phyloP scores from a whole-genome alignment of 2,329 filamentous ascomycete species.

The Venturia asperata region DNA sequence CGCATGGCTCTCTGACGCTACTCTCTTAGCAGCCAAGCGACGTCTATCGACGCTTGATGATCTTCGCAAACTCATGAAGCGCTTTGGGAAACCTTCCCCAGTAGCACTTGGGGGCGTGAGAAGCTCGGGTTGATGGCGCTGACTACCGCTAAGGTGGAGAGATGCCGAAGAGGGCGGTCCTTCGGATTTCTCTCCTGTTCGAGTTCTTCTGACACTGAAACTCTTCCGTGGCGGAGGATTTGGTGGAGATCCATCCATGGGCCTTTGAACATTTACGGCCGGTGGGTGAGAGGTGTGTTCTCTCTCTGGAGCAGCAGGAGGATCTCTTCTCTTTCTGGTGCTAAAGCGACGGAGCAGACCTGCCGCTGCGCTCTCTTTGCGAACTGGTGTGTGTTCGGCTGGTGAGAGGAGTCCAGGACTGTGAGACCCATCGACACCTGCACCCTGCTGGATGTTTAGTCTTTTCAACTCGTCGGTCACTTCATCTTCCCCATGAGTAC shows the following conservation, averaged over 20 bases:
- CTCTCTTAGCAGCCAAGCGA: slow-evolving; percentile 50
- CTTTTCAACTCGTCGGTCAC: slow-evolving; percentile 65
- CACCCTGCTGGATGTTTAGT: slow-evolving; percentile 47
- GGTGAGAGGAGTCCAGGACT: slow-evolving; percentile 49
- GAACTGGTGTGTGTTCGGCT: slow-evolving; percentile 42
- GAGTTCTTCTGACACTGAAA: slow-evolving; percentile 68
- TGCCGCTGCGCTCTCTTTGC: slow-evolving; percentile 77
- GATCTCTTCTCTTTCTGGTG: slow-evolving; percentile 64
- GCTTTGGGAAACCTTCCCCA: slow-evolving; percentile 43
- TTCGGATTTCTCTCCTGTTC: slow-evolving; percentile 37
- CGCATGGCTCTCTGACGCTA: slow-evolving; percentile 46
- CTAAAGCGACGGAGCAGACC: slow-evolving; percentile 85
- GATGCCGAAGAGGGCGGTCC: slow-evolving; percentile 45
- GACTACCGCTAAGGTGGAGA: slow-evolving; percentile 51
- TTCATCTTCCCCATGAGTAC: slow-evolving; percentile 94
- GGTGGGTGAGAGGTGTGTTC: slow-evolving; percentile 57
- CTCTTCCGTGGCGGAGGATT: slow-evolving; percentile 64
- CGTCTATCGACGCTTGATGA: slow-evolving; percentile 66
- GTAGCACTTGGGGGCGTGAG: slow-evolving; percentile 64
- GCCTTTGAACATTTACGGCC: slow-evolving; percentile 73
- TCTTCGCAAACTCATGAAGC: slow-evolving; percentile 63
- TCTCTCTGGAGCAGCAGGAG: slow-evolving; percentile 17
- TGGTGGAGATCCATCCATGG: slow-evolving; percentile 47
- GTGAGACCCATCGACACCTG: slow-evolving; percentile 33
- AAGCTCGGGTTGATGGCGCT: slow-evolving; percentile 70